A percentile compares a stretch with the other conserved stretches of the same genome.
These are phyloP conservation scores for Lodderomyces pseudojiufengensis DNA, from an alignment of 1,139 yeast genomes.

Conservation along the genomic window DNA sequence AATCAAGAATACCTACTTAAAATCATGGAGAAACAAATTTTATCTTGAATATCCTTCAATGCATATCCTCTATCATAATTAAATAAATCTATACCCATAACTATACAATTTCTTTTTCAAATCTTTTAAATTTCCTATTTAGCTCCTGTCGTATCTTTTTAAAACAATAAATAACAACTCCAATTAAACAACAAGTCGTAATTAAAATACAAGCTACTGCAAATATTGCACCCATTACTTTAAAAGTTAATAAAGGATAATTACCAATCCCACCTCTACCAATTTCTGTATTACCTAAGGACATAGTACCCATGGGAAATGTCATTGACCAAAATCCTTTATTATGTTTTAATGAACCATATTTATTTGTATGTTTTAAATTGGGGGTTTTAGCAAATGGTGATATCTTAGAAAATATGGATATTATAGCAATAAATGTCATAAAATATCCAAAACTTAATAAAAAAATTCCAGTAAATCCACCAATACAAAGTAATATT, in stretches of 20 bases:
- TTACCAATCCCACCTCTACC: conserved; percentile 37
- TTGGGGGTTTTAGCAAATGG: conserved; percentile 26
- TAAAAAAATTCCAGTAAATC: conserved; percentile 44
- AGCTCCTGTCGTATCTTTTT: conserved; percentile 8
- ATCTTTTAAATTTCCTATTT: conserved; percentile 2
- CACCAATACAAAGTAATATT: conserved; percentile 16
- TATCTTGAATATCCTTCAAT: too few relatives aligned
- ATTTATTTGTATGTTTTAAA: conserved; percentile 11
- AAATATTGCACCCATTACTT: conserved; percentile 60
- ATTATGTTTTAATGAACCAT: conserved; percentile 12
- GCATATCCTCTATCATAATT: too few relatives aligned
- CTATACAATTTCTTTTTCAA: conserved; percentile 6
- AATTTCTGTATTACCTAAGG: conserved; percentile 54
- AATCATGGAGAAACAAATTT: too few relatives aligned
- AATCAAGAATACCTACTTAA: too few relatives aligned
- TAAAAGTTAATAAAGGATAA: conserved; percentile 44
- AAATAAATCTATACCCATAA: too few relatives aligned
- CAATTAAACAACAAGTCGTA: conserved; percentile 29
- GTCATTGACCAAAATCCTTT: conserved; percentile 83
- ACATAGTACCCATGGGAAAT: conserved; percentile 87
- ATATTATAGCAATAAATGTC: conserved; percentile 50
- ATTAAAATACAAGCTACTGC: conserved; percentile 36
- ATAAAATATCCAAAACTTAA: conserved; percentile 62
- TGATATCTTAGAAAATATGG: conserved; percentile 35
- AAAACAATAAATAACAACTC: conserved; percentile 19